Evolutionary conservation across 352 stramenopile genomes (phyloP), one percentile per base, ranked within the genome.

Genomic region (Globisporangium camurandrum): DNA sequence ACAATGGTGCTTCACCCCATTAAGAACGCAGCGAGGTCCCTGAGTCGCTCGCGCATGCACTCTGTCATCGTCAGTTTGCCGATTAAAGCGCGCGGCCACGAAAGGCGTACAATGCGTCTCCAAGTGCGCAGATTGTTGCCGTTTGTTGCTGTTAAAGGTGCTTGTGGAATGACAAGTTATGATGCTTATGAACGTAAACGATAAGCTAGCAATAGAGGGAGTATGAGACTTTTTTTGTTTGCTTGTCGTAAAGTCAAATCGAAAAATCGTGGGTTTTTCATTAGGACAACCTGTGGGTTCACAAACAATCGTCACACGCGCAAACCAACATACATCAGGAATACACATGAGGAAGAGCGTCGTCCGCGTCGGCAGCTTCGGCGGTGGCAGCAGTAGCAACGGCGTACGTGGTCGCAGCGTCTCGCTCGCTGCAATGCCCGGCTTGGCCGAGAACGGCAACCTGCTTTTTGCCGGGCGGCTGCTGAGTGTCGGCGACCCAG

Each of bases 381-480:
- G n/a, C n/a, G 44, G 53, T 3, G 39, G 38, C 36, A 6, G 28
- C 36, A 20, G 37, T 12, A 31, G 26, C 14, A n/a, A 22, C 30
- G 38, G 40, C 12, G n/a, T n/a, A n/a, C 46, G 46, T n/a, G 31
- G 24, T 19, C 53, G 22, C 31, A 48, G 53, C 37, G 12, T 46
- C 38, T 26, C 22, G 46, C 24, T 50, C 44, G 33, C 19, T n/a
- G 36, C 20, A 17, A 26, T 52, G n/a, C 42, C 54, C 16, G 43
- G 48, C 26, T 28, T 51, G 24, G 26, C 54, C 11, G 49, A 46
- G 41, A 55, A 61, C n/a, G 62, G 46, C 33, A 59, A 71, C 27
- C 49, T 88, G 56, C 68, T 92, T 37, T 92, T 85, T 48, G 76
- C 71, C 6, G 78, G 78, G 11, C 67, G 62, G 3, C 51, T 92